Conservation (phyloP, 306 rosid genomes). For the Herpetospermum pedunculosum region DNA sequence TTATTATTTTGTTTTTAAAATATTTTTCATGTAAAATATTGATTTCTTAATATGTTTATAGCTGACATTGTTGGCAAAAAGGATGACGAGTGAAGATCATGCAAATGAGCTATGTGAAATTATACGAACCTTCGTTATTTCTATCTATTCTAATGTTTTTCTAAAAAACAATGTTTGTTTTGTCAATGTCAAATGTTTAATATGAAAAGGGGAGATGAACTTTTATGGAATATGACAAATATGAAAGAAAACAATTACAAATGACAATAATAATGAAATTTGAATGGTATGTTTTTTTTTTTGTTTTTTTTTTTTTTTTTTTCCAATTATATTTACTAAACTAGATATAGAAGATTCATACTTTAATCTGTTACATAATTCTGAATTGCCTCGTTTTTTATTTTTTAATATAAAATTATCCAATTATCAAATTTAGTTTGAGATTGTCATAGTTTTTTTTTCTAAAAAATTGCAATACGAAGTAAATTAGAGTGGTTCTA, state of each 20-base stretch:
- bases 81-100: not conserved
- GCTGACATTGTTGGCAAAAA: not conserved
- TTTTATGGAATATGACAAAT: not conserved
- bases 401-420: too few relatives aligned
- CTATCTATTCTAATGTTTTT: not conserved
- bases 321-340: not conserved
- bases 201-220: not conserved
- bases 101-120: not conserved
- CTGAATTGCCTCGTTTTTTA: too few relatives aligned
- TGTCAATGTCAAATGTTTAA: not conserved
- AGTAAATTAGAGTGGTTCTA: too few relatives aligned
- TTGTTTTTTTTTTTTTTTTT: not conserved
- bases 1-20: too few relatives aligned
- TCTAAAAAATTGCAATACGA: too few relatives aligned
- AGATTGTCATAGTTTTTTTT: too few relatives aligned
- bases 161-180: not conserved
- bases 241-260: not conserved
- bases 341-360: not conserved
- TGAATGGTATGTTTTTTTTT: not conserved
- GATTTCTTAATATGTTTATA: conserved; percentile 24
- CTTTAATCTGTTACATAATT: too few relatives aligned
- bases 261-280: not conserved
- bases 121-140: not conserved
- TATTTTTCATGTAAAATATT: too few relatives aligned
- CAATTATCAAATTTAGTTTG: too few relatives aligned